Base-by-base conservation (phyloP, 2,329 filamentous ascomycete genomes). In the Aureobasidium subglaciale region DNA sequence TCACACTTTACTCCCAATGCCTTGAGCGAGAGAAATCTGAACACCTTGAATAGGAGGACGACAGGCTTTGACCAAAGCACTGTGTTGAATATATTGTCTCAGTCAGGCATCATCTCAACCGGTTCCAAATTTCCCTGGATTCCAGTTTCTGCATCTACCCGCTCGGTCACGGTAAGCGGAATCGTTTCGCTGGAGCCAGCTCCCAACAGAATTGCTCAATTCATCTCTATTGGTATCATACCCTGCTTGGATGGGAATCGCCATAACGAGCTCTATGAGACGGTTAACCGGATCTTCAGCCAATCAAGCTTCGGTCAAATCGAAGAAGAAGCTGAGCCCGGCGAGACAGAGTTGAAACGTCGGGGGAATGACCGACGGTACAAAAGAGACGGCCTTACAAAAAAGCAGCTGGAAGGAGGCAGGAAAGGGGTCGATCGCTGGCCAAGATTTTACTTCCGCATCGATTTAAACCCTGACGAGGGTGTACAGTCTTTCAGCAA, bases 361-460 rank as follows among this genome's bases (percentile, higher is more conserved):
- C 67, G 61, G 56, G 65, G 64, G 41, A 64, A 67, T 48, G 72
- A 77, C 59, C 67, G 65, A 53, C 67, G 70, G 20, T 74, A 69
- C 57, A 81, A 77, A 57, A 68, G 63, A 6, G 74, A 78, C 25
- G 73, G 72, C 1, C 79, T 75, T 55, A 80, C 75, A 1, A 71
- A 68, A 29, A 78, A 71, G 59, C 79, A 83, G 57, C 61, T 80
- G 34, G 82, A 76, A 63, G 70, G 68, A 7, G 62, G 71, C 11
- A 78, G 75, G 40, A 92, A 88, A 65, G 78, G 83, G 0, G 74
- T 91, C 9, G 90, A 96, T 64, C 80, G 83, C 49, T 93, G 89
- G 84, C 90, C 92, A 0, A 92, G 92, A 84, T 97, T 96, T 64
- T 87, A 85, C 63, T 71, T 97, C n/a, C 82, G 82, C 25, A 80